Evolutionary conservation across 176 grass and related monocot species (phyloP).

Genomic region (Cenchrus americanus): DNA sequence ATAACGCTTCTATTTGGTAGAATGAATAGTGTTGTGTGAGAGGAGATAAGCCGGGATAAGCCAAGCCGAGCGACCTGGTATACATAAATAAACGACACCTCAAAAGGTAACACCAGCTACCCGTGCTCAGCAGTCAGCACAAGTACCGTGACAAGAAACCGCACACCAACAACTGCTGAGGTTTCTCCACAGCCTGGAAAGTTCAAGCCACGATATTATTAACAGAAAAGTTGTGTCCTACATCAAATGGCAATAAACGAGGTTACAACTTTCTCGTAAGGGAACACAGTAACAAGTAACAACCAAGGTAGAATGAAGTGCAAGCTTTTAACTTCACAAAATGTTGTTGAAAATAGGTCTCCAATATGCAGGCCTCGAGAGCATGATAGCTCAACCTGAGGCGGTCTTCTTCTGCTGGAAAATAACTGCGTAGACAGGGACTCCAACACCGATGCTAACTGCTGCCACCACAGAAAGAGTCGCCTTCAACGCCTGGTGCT

Average conservation of each 20-base stretch:
- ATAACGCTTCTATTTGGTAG: too few relatives aligned
- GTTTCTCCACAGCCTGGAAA: slow-evolving; percentile 45
- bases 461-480: slow-evolving; percentile 52
- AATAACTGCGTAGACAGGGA: slow-evolving; percentile 70
- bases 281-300: slow-evolving; percentile 41
- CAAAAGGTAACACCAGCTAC: background rate
- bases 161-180: background rate
- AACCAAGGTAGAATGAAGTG: slow-evolving; percentile 36
- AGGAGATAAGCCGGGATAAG: too few relatives aligned
- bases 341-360: slow-evolving; percentile 35
- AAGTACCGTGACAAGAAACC: background rate
- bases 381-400: slow-evolving; percentile 53
- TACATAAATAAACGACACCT: background rate
- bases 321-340: slow-evolving; percentile 44
- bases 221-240: slow-evolving; percentile 44
- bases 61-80: too few relatives aligned
- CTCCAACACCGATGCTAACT: slow-evolving; percentile 61
- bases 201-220: slow-evolving; percentile 57
- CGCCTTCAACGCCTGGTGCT: slow-evolving; percentile 65
- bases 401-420: slow-evolving; percentile 86
- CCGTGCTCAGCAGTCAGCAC: background rate
- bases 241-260: slow-evolving; percentile 31
- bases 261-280: slow-evolving; percentile 45
- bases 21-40: too few relatives aligned
- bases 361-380: slow-evolving; percentile 24